Evolutionary conservation across 2,329 filamentous ascomycete genomes (phyloP).

Genomic region (Dactylonectria macrodidyma): DNA sequence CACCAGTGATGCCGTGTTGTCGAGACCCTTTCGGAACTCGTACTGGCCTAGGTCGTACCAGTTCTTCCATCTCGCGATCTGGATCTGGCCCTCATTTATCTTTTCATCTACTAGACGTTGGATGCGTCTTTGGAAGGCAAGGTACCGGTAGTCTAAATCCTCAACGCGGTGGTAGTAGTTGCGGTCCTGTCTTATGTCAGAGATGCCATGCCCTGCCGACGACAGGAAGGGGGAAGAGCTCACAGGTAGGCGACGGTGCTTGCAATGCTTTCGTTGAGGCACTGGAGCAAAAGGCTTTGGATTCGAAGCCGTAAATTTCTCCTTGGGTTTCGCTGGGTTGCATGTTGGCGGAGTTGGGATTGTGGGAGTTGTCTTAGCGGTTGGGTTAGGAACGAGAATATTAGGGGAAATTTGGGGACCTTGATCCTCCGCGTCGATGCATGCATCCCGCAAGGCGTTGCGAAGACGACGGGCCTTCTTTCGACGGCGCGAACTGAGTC

Average conservation of each 20-base stretch:
- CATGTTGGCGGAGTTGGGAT: not conserved
- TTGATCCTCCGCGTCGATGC: not conserved
- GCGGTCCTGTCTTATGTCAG: constrained; percentile 18
- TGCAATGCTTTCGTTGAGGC: not conserved
- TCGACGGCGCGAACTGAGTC: not conserved
- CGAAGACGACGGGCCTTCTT: not conserved
- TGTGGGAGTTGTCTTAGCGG: not conserved
- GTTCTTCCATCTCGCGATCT: constrained; percentile 10
- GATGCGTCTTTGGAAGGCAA: constrained; percentile 7
- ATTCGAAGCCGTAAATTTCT: not conserved
- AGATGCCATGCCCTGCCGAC: not conserved
- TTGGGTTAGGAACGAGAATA: not conserved
- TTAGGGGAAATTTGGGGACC: not conserved
- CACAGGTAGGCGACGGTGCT: constrained; percentile 26
- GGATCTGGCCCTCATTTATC: not conserved
- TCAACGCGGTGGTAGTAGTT: constrained; percentile 9
- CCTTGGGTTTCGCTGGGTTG: accelerated
- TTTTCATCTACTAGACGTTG: constrained; percentile 3
- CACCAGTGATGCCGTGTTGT: not conserved
- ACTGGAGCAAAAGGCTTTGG: not conserved
- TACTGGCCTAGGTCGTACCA: not conserved
- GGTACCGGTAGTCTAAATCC: not conserved
- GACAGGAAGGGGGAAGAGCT: not conserved
- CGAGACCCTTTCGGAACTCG: not conserved
- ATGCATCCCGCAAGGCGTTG: not conserved